These are phyloP conservation scores for Leccinum olivaceopallidum DNA, from an alignment of 768 basidiomycete species.

Conservation along the genomic window DNA sequence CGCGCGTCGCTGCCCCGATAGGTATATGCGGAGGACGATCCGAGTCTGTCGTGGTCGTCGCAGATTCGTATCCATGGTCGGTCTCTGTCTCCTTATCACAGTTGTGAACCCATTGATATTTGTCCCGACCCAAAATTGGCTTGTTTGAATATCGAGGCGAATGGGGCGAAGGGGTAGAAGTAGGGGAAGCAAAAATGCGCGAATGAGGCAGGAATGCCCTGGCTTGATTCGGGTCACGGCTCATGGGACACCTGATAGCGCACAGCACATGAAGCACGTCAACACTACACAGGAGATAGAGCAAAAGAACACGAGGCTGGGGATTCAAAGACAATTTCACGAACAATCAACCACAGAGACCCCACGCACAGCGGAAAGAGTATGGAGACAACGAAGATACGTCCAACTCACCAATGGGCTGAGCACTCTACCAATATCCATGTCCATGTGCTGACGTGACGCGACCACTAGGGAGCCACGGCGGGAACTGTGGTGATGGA, in stretches of 20 bases:
- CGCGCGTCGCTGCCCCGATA: not conserved
- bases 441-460: slow-evolving; percentile 15
- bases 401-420: slow-evolving; percentile 21
- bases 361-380: not conserved
- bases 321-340: not conserved
- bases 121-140: too few species aligned
- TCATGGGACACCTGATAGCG: slow-evolving; percentile 14
- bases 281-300: slow-evolving; percentile 6
- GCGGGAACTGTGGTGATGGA: slow-evolving; percentile 16
- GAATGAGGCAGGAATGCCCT: slow-evolving; percentile 8
- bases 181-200: too few species aligned
- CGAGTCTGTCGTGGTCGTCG: too few species aligned
- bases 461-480: slow-evolving; percentile 17
- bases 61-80: too few species aligned
- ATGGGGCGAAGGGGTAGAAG: too few species aligned
- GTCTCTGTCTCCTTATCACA: too few species aligned
- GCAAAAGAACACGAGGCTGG: not conserved
- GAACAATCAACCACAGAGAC: not conserved
- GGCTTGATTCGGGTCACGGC: slow-evolving; percentile 10
- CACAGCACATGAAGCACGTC: slow-evolving; percentile 8
- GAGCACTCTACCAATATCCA: slow-evolving; percentile 24
- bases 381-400: slow-evolving; percentile 3
- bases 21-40: too few species aligned
- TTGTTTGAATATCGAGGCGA: too few species aligned
- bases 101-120: too few species aligned